A percentile compares a stretch with the other conserved stretches of the same genome.
These are phyloP conservation scores for Aspergillus conjunctus DNA, from an alignment of 495 filamentous ascomycete species.

Conservation along the genomic window DNA sequence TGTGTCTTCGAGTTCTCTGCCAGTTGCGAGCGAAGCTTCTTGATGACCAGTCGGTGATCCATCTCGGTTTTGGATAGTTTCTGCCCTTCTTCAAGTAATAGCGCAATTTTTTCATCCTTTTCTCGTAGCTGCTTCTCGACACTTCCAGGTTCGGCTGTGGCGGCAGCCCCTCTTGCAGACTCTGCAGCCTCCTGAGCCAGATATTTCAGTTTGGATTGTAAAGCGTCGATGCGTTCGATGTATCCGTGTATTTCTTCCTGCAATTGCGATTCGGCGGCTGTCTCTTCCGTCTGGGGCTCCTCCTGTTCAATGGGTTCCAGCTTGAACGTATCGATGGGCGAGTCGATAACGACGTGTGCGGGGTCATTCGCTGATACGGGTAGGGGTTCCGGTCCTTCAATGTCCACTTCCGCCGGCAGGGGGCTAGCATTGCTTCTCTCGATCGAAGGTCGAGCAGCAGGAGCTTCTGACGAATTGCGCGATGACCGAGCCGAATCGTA, in stretches of 20 bases:
- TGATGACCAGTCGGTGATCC: conserved; percentile 77
- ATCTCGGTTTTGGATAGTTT: conserved; percentile 84
- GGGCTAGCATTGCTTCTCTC: not conserved
- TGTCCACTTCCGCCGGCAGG: not conserved
- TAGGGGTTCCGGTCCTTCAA: not conserved
- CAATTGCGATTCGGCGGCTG: conserved; percentile 61
- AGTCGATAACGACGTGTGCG: conserved; percentile 23
- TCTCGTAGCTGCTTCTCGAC: conserved; percentile 78
- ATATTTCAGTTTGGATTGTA: conserved; percentile 88
- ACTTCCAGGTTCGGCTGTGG: conserved; percentile 62
- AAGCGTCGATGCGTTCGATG: conserved; percentile 87
- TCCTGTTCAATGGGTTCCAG: conserved; percentile 27
- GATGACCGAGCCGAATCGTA: conserved; percentile 37
- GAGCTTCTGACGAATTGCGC: conserved; percentile 4
- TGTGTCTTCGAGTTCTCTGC: conserved; percentile 56
- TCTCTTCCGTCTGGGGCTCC: conserved; percentile 53
- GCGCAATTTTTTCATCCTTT: conserved; percentile 85
- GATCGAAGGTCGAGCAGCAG: not conserved
- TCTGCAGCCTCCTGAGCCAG: conserved; percentile 77
- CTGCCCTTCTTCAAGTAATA: conserved; percentile 90
- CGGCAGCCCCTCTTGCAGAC: conserved; percentile 64
- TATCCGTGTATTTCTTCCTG: conserved; percentile 81
- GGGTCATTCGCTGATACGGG: conserved; percentile 21
- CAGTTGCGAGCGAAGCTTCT: conserved; percentile 75
- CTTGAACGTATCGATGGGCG: conserved; percentile 19